Conservation (phyloP, 1,284 basidiomycete genomes). For the Moniliophthora roreri region DNA sequence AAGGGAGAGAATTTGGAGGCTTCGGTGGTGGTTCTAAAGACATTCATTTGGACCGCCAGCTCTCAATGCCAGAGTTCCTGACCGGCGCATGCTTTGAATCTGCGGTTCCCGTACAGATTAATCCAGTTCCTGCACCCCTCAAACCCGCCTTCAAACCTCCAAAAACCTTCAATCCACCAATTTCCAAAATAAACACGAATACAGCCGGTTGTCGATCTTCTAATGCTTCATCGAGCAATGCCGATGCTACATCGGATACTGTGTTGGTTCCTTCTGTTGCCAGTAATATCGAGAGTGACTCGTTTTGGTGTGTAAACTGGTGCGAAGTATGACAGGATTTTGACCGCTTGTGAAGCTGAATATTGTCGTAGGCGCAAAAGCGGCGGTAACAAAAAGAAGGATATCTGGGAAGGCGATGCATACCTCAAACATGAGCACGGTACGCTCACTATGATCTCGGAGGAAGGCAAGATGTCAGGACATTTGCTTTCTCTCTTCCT, state of each 20-base stretch:
- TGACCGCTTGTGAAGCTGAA: slow-evolving; percentile 10
- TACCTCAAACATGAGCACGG: slow-evolving; percentile 52
- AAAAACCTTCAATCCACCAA: slow-evolving; percentile 8
- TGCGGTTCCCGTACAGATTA: slow-evolving; percentile 16
- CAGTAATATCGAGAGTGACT: slow-evolving; percentile 20
- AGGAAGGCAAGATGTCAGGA: slow-evolving; percentile 66
- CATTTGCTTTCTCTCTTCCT: neutral
- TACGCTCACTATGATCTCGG: slow-evolving; percentile 62
- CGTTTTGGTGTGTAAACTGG: slow-evolving; percentile 73
- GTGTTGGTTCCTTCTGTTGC: neutral
- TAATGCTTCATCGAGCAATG: neutral
- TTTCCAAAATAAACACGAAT: neutral
- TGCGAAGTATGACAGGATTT: neutral
- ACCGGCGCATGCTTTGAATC: slow-evolving; percentile 64
- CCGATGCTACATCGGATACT: neutral
- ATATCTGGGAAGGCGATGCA: slow-evolving; percentile 86
- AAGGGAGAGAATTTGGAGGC: slow-evolving; percentile 50
- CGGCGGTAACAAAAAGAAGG: slow-evolving; percentile 73
- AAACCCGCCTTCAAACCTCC: slow-evolving; percentile 28
- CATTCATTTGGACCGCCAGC: slow-evolving; percentile 60
- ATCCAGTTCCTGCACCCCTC: slow-evolving; percentile 44
- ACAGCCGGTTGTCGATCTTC: neutral
- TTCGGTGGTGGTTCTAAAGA: slow-evolving; percentile 63
- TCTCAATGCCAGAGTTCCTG: slow-evolving; percentile 58
- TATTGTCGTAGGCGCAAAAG: slow-evolving; percentile 63